Evolutionary conservation across 345 rosid species (phyloP).

Genomic region (Citrus mangshanensis): DNA sequence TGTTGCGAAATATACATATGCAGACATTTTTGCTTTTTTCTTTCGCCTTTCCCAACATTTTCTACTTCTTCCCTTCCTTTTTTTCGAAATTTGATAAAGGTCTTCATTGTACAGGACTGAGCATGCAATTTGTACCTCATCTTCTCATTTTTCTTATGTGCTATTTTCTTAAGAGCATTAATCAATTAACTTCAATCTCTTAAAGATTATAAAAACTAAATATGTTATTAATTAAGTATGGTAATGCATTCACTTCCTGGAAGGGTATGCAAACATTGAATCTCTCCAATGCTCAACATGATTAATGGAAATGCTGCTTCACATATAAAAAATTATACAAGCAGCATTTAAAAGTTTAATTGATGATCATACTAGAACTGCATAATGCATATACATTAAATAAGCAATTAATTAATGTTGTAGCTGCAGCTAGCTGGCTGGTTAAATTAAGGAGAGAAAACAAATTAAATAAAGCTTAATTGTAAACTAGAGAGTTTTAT

Average conservation of each 20-base stretch:
- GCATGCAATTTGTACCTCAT: no score
- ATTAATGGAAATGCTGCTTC: conserved; percentile 6
- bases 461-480: background rate
- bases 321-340: background rate
- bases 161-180: no score
- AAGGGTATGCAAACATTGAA: background rate
- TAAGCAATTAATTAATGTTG: conserved; percentile 6
- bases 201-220: background rate
- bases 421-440: background rate
- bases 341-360: conserved; percentile 13
- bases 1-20: background rate
- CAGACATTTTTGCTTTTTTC: background rate
- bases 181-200: no score
- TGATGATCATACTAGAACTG: background rate
- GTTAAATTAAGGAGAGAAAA: background rate
- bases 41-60: background rate
- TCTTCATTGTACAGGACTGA: background rate
- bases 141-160: no score
- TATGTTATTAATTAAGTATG: no score
- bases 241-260: background rate
- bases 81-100: background rate
- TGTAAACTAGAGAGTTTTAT: conserved; percentile 7
- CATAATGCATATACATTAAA: conserved; percentile 6
- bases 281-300: background rate
- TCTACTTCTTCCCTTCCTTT: background rate